Evolutionary conservation across 75 land plant species (phyloP).

Genomic region (Larix kaempferi): DNA sequence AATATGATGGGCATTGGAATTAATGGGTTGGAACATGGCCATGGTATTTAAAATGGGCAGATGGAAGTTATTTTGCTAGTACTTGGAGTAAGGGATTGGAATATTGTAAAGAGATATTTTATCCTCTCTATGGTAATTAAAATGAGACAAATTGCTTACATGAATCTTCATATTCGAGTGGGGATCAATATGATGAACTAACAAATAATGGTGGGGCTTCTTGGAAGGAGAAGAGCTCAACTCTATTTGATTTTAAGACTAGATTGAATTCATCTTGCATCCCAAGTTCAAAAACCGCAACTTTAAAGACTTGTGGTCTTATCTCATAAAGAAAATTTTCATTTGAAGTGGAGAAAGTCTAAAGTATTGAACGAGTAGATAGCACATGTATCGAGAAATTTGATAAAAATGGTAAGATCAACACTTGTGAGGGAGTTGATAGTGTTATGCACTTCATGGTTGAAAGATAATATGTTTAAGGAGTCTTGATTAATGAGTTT

Average conservation of each 20-base stretch:
- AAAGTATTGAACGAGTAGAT: not conserved
- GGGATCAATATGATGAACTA: slow-evolving; percentile 33
- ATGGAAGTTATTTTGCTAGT: slow-evolving; percentile 59
- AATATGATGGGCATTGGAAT: slow-evolving; percentile 65
- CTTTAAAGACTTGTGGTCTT: not conserved
- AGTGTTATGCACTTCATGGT: not conserved
- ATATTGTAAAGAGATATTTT: slow-evolving; percentile 59
- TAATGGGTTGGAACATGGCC: slow-evolving; percentile 55
- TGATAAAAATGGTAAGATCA: slow-evolving; percentile 62
- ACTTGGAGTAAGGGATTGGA: slow-evolving; percentile 64
- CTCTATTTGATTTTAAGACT: not conserved
- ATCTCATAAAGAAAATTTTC: not conserved
- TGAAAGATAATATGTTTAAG: slow-evolving; percentile 27
- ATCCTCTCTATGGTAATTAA: slow-evolving; percentile 19
- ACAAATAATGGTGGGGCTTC: not conserved
- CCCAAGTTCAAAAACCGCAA: not conserved
- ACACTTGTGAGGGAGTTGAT: slow-evolving; percentile 49
- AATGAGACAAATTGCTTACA: no score
- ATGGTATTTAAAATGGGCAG: slow-evolving; percentile 53
- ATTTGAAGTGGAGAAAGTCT: not conserved
- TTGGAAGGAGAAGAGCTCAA: not conserved
- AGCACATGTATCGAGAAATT: slow-evolving; percentile 26
- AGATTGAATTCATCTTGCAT: not conserved
- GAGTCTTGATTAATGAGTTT: slow-evolving; percentile 29
- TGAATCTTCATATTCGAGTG: not conserved